phyloP scores from a whole-genome alignment of 805 yeast species.

The Monosporozyma siamensis region DNA sequence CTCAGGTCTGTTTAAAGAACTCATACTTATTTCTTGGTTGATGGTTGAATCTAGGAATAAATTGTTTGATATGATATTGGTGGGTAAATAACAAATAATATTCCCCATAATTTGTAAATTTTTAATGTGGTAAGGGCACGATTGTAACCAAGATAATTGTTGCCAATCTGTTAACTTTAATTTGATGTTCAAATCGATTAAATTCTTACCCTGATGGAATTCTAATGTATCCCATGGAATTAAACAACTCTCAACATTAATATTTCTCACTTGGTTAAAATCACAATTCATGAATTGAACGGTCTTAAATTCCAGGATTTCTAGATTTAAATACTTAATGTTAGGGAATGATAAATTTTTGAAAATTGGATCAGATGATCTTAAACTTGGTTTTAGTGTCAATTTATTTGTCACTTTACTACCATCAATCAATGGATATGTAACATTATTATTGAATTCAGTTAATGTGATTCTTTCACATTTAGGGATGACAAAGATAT shows the following conservation, averaged over 20 bases:
- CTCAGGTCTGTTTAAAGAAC: neutral
- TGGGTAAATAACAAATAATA: neutral
- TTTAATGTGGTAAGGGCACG: conserved; percentile 11
- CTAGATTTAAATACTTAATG: conserved; percentile 9
- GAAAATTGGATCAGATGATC: conserved; percentile 14
- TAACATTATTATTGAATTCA: conserved; percentile 12
- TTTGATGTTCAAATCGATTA: conserved; percentile 3
- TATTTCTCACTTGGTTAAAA: conserved; percentile 10
- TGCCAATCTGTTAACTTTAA: conserved; percentile 11
- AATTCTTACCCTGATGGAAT: conserved; percentile 2
- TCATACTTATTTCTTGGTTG: neutral
- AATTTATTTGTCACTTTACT: conserved; percentile 8
- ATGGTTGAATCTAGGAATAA: neutral
- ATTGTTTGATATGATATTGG: neutral
- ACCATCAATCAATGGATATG: conserved; percentile 19
- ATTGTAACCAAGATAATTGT: conserved; percentile 17
- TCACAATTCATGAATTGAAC: conserved; percentile 14
- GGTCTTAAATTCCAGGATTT: conserved; percentile 5
- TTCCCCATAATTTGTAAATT: conserved; percentile 3
- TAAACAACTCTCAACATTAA: conserved; percentile 11
- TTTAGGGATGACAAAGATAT: conserved; percentile 13
- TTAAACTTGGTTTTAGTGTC: conserved; percentile 11
- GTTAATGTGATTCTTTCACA: conserved; percentile 18
- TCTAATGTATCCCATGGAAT: conserved; percentile 18
- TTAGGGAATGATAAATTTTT: conserved; percentile 13